phyloP scores from a whole-genome alignment of 805 yeast species.

The Candida vartiovaarae region DNA sequence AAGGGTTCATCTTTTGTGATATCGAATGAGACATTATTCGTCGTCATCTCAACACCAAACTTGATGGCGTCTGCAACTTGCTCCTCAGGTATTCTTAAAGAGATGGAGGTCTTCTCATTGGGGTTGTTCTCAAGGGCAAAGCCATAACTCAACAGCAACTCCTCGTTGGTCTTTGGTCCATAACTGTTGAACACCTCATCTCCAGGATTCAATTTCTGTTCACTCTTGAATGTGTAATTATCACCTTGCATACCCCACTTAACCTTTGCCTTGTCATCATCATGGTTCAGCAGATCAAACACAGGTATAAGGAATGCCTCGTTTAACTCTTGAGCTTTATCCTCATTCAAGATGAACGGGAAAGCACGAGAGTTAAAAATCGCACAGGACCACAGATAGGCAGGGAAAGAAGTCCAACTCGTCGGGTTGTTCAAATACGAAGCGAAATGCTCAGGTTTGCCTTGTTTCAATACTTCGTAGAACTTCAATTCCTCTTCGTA shows the following conservation, averaged over 20 bases:
- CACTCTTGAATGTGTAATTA: slow-evolving; percentile 36
- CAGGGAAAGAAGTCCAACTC: slow-evolving; percentile 59
- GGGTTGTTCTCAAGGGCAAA: slow-evolving; percentile 54
- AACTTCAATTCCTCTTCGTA: slow-evolving; percentile 23
- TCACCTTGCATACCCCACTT: slow-evolving; percentile 42
- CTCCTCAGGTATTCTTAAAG: slow-evolving; percentile 42
- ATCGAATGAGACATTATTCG: slow-evolving; percentile 33
- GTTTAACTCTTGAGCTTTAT: slow-evolving; percentile 30
- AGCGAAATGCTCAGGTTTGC: slow-evolving; percentile 20
- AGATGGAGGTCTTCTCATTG: slow-evolving; percentile 52
- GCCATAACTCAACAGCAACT: slow-evolving; percentile 75
- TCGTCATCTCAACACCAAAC: slow-evolving; percentile 35
- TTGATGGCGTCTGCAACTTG: slow-evolving; percentile 25
- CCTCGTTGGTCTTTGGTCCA: slow-evolving; percentile 85
- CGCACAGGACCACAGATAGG: slow-evolving; percentile 68
- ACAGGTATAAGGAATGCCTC: slow-evolving; percentile 72
- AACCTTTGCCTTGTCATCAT: slow-evolving; percentile 47
- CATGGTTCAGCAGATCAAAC: slow-evolving; percentile 73
- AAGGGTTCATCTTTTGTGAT: slow-evolving; percentile 28
- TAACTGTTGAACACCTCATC: slow-evolving; percentile 70
- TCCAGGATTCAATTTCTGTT: slow-evolving; percentile 26
- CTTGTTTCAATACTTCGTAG: slow-evolving; percentile 20
- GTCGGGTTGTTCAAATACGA: slow-evolving; percentile 21
- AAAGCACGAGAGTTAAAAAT: slow-evolving; percentile 76
- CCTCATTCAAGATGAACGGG: slow-evolving; percentile 52